Conservation (phyloP, 257 asterid species). For the Catharanthus roseus region DNA sequence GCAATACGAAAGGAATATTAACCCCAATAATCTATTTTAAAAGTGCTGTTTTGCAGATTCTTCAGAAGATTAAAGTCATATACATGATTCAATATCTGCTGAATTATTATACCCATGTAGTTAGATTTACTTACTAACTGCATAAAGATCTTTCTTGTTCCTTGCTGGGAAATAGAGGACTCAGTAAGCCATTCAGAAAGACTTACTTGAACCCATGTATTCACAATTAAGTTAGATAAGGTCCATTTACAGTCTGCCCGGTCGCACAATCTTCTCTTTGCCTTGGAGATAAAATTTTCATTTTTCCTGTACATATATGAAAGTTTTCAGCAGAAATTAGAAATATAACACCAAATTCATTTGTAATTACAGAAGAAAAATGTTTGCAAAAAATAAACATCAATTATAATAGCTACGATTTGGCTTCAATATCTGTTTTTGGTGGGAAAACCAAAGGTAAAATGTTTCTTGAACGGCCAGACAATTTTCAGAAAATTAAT, state of each 20-base stretch:
- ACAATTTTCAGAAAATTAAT: neutral
- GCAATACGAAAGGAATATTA: neutral
- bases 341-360: neutral
- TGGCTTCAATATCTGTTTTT: neutral
- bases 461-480: neutral
- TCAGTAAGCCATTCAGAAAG: neutral
- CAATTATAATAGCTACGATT: neutral
- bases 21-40: neutral
- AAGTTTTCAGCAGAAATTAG: constrained; percentile 2
- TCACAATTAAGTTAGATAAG: neutral
- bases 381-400: neutral
- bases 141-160: neutral
- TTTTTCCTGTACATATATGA: neutral
- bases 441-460: neutral
- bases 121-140: neutral
- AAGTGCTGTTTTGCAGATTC: neutral
- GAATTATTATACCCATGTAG: neutral
- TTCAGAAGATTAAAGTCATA: neutral
- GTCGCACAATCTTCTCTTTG: neutral
- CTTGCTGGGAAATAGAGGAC: neutral
- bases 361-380: neutral
- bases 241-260: neutral
- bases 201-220: neutral
- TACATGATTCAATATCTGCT: neutral
- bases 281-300: neutral